These are phyloP conservation scores for Heracleum sosnowskyi DNA, from an alignment of 129 eudicot genomes.

Conservation along the genomic window DNA sequence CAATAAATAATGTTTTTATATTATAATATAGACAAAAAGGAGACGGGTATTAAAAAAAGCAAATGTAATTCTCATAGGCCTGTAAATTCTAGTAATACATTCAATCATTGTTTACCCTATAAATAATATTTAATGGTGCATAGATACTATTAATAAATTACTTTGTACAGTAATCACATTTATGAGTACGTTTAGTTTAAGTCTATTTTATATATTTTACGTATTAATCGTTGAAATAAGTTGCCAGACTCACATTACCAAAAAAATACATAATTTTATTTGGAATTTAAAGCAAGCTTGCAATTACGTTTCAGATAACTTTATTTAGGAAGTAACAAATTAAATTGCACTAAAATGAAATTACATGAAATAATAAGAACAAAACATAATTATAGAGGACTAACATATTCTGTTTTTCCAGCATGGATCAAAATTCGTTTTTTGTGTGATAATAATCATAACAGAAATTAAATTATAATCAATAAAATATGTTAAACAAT, in stretches of 20 bases:
- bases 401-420: neutral
- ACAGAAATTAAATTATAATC: neutral
- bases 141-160: neutral
- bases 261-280: no score
- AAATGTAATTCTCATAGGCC: neutral
- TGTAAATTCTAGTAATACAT: neutral
- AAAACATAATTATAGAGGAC: neutral
- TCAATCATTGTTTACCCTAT: neutral
- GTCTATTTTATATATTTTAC: neutral
- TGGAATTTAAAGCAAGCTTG: neutral
- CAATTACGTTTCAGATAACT: neutral
- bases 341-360: neutral
- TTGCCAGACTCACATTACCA: neutral
- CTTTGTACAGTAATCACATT: neutral
- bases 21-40: neutral
- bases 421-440: neutral
- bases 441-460: neutral
- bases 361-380: neutral
- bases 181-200: neutral
- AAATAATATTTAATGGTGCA: neutral
- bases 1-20: neutral
- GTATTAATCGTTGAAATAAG: neutral
- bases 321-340: neutral
- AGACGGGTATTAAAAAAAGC: neutral
- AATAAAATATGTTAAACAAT: neutral